Evolutionary conservation across 2,329 filamentous ascomycete genomes (phyloP).

Genomic region (Colletotrichum trifolii): DNA sequence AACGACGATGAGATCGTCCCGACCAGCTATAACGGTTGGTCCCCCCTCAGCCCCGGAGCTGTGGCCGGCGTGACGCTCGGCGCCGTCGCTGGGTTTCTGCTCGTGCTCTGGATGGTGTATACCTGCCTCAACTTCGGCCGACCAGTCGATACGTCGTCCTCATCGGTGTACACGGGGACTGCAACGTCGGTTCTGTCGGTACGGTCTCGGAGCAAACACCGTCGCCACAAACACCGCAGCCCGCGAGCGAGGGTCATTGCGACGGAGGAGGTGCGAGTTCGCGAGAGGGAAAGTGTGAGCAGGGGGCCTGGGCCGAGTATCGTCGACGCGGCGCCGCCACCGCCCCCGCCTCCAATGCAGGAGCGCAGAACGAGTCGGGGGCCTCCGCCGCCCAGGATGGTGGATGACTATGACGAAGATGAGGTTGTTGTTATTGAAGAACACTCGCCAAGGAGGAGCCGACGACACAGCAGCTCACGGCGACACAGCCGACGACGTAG

Average conservation of each 20-base stretch:
- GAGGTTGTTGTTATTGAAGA: conserved; percentile 50
- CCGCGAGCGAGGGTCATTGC: conserved; percentile 40
- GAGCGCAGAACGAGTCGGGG: conserved; percentile 36
- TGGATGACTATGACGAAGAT: conserved; percentile 44
- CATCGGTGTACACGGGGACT: conserved; percentile 39
- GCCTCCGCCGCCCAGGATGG: conserved; percentile 43
- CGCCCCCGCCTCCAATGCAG: conserved; percentile 15
- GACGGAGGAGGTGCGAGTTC: conserved; percentile 44
- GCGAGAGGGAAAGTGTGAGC: conserved; percentile 36
- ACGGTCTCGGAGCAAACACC: conserved; percentile 32
- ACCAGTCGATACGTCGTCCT: conserved; percentile 39
- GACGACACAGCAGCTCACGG: conserved; percentile 39
- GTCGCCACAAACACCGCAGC: conserved; percentile 29
- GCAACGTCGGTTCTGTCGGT: conserved; percentile 39
- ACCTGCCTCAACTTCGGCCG: conserved; percentile 58
- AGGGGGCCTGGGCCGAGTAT: conserved; percentile 38
- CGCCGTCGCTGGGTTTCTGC: conserved; percentile 60
- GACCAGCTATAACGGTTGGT: conserved; percentile 46
- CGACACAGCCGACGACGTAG: conserved; percentile 29
- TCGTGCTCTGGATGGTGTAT: conserved; percentile 64
- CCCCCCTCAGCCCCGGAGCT: conserved; percentile 52
- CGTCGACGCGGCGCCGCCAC: conserved; percentile 41
- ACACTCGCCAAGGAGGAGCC: conserved; percentile 42
- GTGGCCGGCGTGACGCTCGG: conserved; percentile 59
- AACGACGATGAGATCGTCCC: conserved; percentile 46